These are phyloP conservation scores for Naganishia sp. DNA, from an alignment of 1,284 basidiomycete genomes.

Conservation along the genomic window DNA sequence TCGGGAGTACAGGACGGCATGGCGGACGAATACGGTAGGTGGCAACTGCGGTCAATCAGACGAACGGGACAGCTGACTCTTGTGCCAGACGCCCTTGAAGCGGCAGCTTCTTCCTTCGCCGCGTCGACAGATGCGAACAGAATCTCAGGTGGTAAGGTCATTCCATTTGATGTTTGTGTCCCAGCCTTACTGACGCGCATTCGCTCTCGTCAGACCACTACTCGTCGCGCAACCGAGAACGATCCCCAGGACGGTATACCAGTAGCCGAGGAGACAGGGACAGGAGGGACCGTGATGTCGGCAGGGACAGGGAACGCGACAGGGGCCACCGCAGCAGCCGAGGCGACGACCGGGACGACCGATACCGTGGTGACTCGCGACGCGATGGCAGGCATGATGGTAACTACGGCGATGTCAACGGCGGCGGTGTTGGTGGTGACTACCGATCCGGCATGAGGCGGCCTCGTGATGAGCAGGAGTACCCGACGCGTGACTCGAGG, in stretches of 20 bases:
- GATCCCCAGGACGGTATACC: slow-evolving; percentile 16
- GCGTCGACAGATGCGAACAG: slow-evolving; percentile 28
- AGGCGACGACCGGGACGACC: slow-evolving; percentile 30
- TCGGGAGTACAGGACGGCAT: too few relatives aligned
- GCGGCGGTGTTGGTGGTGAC: slow-evolving; percentile 1
- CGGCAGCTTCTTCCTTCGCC: slow-evolving; percentile 34
- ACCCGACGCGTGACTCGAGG: slow-evolving; percentile 25
- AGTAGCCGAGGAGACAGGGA: slow-evolving; percentile 27
- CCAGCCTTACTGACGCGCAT: not conserved
- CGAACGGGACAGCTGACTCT: not conserved
- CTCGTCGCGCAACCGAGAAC: slow-evolving; percentile 32
- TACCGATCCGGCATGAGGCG: slow-evolving; percentile 21
- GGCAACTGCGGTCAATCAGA: not conserved
- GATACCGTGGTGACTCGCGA: slow-evolving; percentile 26
- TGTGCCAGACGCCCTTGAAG: slow-evolving; percentile 31
- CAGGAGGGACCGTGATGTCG: slow-evolving; percentile 16
- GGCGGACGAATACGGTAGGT: not conserved
- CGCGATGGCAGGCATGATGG: slow-evolving; percentile 28
- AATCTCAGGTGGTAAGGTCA: slow-evolving; percentile 8
- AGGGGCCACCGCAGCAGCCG: slow-evolving; percentile 30
- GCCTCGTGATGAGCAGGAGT: slow-evolving; percentile 25
- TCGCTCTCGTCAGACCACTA: slow-evolving; percentile 20
- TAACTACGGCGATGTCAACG: slow-evolving; percentile 1
- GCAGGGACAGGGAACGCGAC: slow-evolving; percentile 24
- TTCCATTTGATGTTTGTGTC: not conserved